phyloP scores from a whole-genome alignment of 2,329 filamentous ascomycete species.

The Ciborinia camelliae region DNA sequence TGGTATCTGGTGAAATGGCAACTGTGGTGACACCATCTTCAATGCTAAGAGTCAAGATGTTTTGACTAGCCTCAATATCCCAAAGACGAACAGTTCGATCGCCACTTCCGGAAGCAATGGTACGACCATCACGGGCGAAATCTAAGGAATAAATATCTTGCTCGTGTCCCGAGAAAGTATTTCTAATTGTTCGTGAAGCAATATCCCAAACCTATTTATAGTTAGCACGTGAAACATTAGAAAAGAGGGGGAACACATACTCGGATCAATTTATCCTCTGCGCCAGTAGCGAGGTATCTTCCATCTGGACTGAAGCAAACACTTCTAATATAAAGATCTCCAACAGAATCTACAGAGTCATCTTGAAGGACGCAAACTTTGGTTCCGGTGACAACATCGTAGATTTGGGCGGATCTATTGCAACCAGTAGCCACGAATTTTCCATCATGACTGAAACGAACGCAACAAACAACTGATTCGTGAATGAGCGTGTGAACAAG shows the following conservation, averaged over 20 bases:
- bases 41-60: slow-evolving; percentile 82
- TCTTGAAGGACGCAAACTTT: slow-evolving; percentile 91
- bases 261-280: slow-evolving; percentile 94
- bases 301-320: slow-evolving; percentile 99
- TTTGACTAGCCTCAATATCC: slow-evolving; percentile 84
- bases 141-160: slow-evolving; percentile 98
- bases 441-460: slow-evolving; percentile 92
- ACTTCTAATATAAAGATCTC: slow-evolving; percentile 94
- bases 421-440: slow-evolving; percentile 96
- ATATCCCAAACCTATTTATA: slow-evolving; percentile 89
- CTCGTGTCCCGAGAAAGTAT: slow-evolving; percentile 94
- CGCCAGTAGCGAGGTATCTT: slow-evolving; percentile 88
- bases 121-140: slow-evolving; percentile 88
- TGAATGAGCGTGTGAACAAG: slow-evolving; percentile 89
- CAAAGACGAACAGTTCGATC: slow-evolving; percentile 93
- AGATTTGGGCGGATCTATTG: slow-evolving; percentile 99
- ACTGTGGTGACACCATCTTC: slow-evolving; percentile 98
- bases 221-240: slow-evolving; percentile 22
- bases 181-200: slow-evolving; percentile 73
- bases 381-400: slow-evolving; percentile 82
- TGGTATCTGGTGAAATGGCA: slow-evolving; percentile 92
- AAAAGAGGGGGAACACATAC: slow-evolving; percentile 51
- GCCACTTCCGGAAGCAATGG: slow-evolving; percentile 92
- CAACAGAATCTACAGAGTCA: slow-evolving; percentile 78
- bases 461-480: slow-evolving; percentile 96